Evolutionary conservation across 139 green algal species (phyloP).

Genomic region (Spirogloea muscicola): DNA sequence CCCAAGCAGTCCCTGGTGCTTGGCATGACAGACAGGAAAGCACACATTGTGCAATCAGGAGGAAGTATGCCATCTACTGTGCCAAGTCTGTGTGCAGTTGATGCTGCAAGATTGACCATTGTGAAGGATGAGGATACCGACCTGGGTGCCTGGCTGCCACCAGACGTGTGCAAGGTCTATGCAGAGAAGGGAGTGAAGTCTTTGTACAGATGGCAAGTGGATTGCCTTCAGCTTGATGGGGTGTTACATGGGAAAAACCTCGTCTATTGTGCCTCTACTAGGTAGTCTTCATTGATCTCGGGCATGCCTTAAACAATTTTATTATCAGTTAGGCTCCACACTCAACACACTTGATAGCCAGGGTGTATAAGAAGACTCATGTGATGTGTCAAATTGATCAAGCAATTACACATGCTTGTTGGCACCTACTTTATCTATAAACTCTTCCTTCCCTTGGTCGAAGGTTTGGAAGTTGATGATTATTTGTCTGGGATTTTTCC

Average conservation of each 20-base stretch:
- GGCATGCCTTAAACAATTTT: not conserved
- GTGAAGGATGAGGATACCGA: not conserved
- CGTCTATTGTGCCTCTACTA: conserved; percentile 78
- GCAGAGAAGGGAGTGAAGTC: conserved; percentile 19
- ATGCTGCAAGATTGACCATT: no score
- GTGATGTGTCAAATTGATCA: no score
- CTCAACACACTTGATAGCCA: not conserved
- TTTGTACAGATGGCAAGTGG: conserved; percentile 45
- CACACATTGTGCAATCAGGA: no score
- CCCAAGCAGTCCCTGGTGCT: no score
- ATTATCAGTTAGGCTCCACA: not conserved
- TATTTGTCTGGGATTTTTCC: not conserved
- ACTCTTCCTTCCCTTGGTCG: not conserved
- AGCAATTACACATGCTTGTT: no score
- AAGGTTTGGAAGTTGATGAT: not conserved
- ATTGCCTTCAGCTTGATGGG: conserved; percentile 51
- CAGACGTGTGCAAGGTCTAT: conserved; percentile 28
- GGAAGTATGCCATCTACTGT: no score
- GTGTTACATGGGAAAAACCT: conserved; percentile 74
- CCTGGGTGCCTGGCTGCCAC: conserved; percentile 9
- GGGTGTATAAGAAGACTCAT: not conserved
- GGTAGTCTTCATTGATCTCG: not conserved
- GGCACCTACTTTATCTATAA: no score
- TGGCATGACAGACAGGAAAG: no score
- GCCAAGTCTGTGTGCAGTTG: no score